phyloP scores from a whole-genome alignment of 2,329 filamentous ascomycete species.

The Stemphylium vesicarium region DNA sequence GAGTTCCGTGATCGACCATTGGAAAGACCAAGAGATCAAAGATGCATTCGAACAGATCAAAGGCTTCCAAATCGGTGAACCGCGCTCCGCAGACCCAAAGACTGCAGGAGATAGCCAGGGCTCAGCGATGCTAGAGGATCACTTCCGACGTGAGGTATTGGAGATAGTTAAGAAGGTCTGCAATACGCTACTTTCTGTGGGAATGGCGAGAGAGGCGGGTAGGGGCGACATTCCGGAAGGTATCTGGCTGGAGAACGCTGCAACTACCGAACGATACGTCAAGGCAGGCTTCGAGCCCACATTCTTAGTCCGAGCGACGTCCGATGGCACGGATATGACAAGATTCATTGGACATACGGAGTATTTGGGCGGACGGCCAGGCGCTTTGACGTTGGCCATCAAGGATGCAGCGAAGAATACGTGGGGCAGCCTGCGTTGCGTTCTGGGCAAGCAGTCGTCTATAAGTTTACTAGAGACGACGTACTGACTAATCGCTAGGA shows the following conservation, averaged over 20 bases:
- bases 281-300: constrained; percentile 9
- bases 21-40: background rate
- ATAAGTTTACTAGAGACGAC: background rate
- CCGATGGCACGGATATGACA: background rate
- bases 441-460: constrained; percentile 16
- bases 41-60: constrained; percentile 15
- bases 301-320: constrained; percentile 17
- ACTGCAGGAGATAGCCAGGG: background rate
- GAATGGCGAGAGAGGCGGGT: background rate
- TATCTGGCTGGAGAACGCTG: constrained; percentile 4
- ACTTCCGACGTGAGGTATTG: constrained; percentile 18
- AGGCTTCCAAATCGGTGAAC: background rate
- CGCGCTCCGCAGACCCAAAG: background rate
- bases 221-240: background rate
- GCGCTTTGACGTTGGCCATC: constrained; percentile 21
- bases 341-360: constrained; percentile 27
- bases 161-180: constrained; percentile 7
- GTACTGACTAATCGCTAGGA: constrained; percentile 13
- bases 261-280: background rate
- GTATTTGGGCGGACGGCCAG: constrained; percentile 22
- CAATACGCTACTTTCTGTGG: constrained; percentile 8
- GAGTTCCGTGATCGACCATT: background rate
- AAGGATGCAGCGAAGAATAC: constrained; percentile 5
- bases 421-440: constrained; percentile 29
- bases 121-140: background rate